Evolutionary conservation across 768 basidiomycete genomes (phyloP), one percentile per base, ranked within the genome.

Genomic region (Xerocomellus dryophilus): DNA sequence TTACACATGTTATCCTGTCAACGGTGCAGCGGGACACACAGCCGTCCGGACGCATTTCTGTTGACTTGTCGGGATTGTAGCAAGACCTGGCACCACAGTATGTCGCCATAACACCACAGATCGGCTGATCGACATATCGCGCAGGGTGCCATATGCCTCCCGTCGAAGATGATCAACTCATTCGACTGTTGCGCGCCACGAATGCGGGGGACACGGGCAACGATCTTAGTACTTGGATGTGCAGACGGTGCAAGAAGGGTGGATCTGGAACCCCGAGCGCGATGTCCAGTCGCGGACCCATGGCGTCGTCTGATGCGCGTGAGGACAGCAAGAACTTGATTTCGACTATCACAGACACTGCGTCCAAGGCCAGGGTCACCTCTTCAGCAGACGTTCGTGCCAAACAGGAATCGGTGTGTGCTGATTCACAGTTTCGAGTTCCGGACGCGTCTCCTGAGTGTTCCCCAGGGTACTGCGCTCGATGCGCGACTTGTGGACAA

Each of bases 11-110:
- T 25, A 38, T 52, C 45, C 43, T 66, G 66, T 55, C 54, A 63
- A 21, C 65, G 69, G 10, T 72, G 73, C 58, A 36, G 52, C 29
- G 46, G 60, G 45, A 52, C 61, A 50, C 57, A 47, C 53, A 72
- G 58, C 50, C 41, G 60, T 21, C 65, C 68, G 3, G 41, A 55
- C 23, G 67, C 68, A 1, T 74, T 75, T 49, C 53, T 75, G 14
- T 54, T 75, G 39, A 66, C 64, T 0, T 75, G 74, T 54, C 62
- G 54, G 17, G 57, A 53, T 46, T 75, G 74, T 53, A 58, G 32
- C 42, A 73, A 59, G 59, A 47, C 58, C 0, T 74, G 74, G 74
- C 73, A 74, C 45, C 73, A 64, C 51, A 56, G 63, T 64, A 63
- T 14, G 64, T 64, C 51, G 17, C 10, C 7, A 5, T 29, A 15